These are phyloP conservation scores for Castanospermum australe DNA, from an alignment of 306 rosid genomes.

Conservation along the genomic window DNA sequence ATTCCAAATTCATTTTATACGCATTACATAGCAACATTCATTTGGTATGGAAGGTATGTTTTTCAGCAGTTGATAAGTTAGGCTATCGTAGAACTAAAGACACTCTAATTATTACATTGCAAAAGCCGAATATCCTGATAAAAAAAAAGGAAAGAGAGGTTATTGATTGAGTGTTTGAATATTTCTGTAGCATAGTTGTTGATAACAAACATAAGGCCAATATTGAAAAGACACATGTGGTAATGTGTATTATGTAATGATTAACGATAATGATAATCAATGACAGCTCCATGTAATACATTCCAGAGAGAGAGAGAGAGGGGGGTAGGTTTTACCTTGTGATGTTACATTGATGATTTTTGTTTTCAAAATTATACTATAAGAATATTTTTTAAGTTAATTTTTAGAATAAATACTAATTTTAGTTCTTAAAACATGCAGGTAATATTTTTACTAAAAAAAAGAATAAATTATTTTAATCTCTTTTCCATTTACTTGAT, in stretches of 20 bases:
- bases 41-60: constrained; percentile 2
- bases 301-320: neutral
- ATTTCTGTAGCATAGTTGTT: constrained; percentile 28
- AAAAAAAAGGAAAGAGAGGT: constrained; percentile 15
- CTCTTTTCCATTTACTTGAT: no score
- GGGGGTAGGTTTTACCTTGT: neutral
- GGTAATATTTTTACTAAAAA: no score
- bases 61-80: constrained; percentile 24
- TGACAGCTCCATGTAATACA: constrained; percentile 34
- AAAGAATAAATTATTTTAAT: no score
- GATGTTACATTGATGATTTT: constrained; percentile 39
- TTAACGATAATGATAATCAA: constrained; percentile 42
- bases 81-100: constrained; percentile 40
- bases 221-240: constrained; percentile 46
- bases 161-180: constrained; percentile 37
- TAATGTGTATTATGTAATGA: constrained; percentile 43
- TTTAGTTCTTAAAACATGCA: no score
- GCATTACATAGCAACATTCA: neutral
- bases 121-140: constrained; percentile 38
- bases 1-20: no score
- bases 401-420: no score
- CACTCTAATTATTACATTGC: constrained; percentile 32
- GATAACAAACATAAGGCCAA: constrained; percentile 46
- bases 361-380: no score
- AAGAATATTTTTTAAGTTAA: no score